Evolutionary conservation across 1,139 yeast species (phyloP).

Genomic region (Suhomyces kunorum): DNA sequence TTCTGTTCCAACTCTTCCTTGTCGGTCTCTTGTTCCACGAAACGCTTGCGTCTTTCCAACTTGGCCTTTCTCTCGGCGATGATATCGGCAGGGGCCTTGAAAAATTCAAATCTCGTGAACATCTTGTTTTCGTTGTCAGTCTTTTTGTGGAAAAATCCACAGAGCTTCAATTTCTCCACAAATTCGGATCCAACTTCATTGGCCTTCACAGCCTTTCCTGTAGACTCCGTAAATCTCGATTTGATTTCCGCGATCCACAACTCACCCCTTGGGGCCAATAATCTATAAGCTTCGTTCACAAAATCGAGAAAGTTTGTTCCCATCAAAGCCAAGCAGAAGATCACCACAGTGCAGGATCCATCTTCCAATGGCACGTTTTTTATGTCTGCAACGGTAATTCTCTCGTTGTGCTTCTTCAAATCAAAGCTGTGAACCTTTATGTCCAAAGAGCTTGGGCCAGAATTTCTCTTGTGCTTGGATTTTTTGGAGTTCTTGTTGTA

Average conservation of each 20-base stretch:
- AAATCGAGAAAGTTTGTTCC: slow-evolving; percentile 95
- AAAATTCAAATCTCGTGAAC: slow-evolving; percentile 93
- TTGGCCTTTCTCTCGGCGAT: slow-evolving; percentile 65
- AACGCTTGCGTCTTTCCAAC: slow-evolving; percentile 64
- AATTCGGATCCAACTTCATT: slow-evolving; percentile 67
- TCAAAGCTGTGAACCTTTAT: slow-evolving; percentile 86
- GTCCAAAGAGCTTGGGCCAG: slow-evolving; percentile 35
- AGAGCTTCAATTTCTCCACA: slow-evolving; percentile 68
- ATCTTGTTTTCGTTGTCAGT: slow-evolving; percentile 88
- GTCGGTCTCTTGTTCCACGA: slow-evolving; percentile 68
- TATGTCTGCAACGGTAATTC: slow-evolving; percentile 94
- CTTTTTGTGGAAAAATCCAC: slow-evolving; percentile 84
- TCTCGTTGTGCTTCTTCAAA: slow-evolving; percentile 78
- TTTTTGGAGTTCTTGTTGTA: slow-evolving; percentile 30
- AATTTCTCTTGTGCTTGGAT: slow-evolving; percentile 29
- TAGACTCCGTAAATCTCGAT: slow-evolving; percentile 72
- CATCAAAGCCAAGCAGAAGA: slow-evolving; percentile 93
- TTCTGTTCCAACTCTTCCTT: slow-evolving; percentile 57
- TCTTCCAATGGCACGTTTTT: slow-evolving; percentile 83
- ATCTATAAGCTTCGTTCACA: slow-evolving; percentile 83
- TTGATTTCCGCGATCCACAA: slow-evolving; percentile 98
- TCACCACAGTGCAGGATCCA: slow-evolving; percentile 76
- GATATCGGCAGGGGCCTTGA: slow-evolving; percentile 77
- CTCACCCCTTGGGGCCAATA: slow-evolving; percentile 88
- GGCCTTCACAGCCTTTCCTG: slow-evolving; percentile 25